These are phyloP conservation scores for Colletotrichum paranaense DNA, from an alignment of 2,329 filamentous ascomycete species.

Conservation along the genomic window DNA sequence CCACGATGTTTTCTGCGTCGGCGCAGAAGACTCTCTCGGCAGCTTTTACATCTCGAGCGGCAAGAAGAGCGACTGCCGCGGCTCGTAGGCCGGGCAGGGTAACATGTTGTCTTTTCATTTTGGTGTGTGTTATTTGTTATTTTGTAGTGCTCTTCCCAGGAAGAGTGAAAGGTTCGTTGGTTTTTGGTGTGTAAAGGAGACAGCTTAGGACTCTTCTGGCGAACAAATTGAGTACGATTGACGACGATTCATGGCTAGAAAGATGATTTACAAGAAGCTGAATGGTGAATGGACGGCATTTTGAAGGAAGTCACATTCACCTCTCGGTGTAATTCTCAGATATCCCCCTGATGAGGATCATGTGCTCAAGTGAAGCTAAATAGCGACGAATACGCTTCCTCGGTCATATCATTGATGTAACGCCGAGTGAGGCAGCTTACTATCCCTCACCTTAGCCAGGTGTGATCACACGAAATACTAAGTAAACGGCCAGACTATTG, in stretches of 20 bases:
- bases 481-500: background rate
- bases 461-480: background rate
- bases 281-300: background rate
- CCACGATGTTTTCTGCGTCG: too few relatives aligned
- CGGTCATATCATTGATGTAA: background rate
- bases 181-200: too few relatives aligned
- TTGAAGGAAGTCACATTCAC: background rate
- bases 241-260: background rate
- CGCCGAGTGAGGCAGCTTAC: background rate
- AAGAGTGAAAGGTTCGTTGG: too few relatives aligned
- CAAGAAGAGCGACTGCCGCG: too few relatives aligned
- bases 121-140: too few relatives aligned
- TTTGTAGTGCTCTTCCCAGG: too few relatives aligned
- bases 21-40: too few relatives aligned
- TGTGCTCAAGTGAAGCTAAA: background rate
- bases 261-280: background rate
- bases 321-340: background rate
- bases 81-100: too few relatives aligned
- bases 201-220: too few relatives aligned
- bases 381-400: background rate
- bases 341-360: background rate
- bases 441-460: background rate
- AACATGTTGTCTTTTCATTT: too few relatives aligned
- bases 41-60: too few relatives aligned
- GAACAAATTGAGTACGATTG: background rate